Conservation (phyloP, 352 stramenopile genomes). For the Pythium pyrilobum region DNA sequence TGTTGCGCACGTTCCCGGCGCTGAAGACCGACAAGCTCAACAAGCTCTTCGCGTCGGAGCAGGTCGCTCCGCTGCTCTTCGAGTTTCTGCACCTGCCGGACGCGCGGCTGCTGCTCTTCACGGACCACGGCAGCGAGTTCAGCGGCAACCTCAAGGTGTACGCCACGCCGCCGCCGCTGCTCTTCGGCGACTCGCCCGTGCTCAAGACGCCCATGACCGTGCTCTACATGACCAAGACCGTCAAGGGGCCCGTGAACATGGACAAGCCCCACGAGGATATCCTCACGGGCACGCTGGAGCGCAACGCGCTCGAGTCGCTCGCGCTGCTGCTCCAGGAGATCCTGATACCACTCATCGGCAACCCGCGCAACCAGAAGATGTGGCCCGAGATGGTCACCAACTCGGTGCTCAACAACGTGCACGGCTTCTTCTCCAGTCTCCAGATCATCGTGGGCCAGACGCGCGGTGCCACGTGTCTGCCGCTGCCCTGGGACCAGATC, state of each 20-base stretch:
- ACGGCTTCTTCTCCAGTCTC: conserved; percentile 77
- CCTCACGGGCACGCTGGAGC: conserved; percentile 65
- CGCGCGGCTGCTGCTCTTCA: conserved; percentile 57
- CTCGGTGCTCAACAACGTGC: conserved; percentile 70
- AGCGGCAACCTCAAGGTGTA: conserved; percentile 58
- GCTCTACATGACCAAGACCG: conserved; percentile 71
- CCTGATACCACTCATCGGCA: conserved; percentile 68
- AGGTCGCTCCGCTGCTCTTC: conserved; percentile 53
- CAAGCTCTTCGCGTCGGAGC: conserved; percentile 57
- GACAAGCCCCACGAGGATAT: conserved; percentile 70
- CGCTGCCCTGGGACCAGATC: conserved; percentile 76
- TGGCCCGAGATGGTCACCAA: conserved; percentile 82
- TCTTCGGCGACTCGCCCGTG: conserved; percentile 33
- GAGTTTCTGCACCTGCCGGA: conserved; percentile 68
- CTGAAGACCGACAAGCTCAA: conserved; percentile 52
- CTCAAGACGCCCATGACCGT: conserved; percentile 39
- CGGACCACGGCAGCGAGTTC: conserved; percentile 56
- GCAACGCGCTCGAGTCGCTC: conserved; percentile 69
- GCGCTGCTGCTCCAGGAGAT: conserved; percentile 69
- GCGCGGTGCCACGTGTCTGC: conserved; percentile 74
- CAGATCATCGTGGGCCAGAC: conserved; percentile 88
- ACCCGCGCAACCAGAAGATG: conserved; percentile 69
- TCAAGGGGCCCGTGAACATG: conserved; percentile 53
- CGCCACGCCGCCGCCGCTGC: conserved; percentile 37
- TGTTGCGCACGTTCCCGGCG: conserved; percentile 62